A percentile compares a stretch with the other conserved stretches of the same genome.
phyloP scores from a whole-genome alignment of 2,329 filamentous ascomycete genomes.

The Aspergillus hiratsukae region DNA sequence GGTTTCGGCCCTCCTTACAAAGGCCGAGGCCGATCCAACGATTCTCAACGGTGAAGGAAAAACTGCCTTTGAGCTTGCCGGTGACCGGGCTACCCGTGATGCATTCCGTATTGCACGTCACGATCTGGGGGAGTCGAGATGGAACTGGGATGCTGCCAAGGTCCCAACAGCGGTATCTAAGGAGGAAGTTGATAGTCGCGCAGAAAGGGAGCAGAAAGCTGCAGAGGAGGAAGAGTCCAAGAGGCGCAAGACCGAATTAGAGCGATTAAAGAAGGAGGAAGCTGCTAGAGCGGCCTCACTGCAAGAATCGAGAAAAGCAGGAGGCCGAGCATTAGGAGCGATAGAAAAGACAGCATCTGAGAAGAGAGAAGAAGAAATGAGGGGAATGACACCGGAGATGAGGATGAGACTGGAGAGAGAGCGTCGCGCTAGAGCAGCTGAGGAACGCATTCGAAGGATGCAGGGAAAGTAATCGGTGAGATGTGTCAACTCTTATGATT shows the following conservation, averaged over 20 bases:
- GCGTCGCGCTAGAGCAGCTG: conserved; percentile 81
- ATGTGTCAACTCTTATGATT: background rate
- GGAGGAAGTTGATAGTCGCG: conserved; percentile 65
- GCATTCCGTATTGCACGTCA: conserved; percentile 84
- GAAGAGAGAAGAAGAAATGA: conserved; percentile 73
- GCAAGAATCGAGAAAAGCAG: conserved; percentile 48
- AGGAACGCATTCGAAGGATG: conserved; percentile 74
- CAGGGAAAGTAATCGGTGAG: conserved; percentile 34
- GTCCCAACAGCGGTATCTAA: conserved; percentile 69
- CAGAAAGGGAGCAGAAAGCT: conserved; percentile 66
- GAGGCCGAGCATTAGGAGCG: conserved; percentile 54
- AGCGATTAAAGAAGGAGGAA: conserved; percentile 65
- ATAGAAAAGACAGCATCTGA: conserved; percentile 73
- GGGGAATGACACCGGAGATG: conserved; percentile 85
- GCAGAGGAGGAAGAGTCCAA: conserved; percentile 64
- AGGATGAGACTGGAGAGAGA: conserved; percentile 79
- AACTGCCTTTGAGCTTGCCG: conserved; percentile 79
- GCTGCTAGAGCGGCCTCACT: conserved; percentile 32
- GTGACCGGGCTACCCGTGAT: conserved; percentile 80
- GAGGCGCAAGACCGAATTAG: conserved; percentile 68
- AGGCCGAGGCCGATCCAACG: conserved; percentile 70
- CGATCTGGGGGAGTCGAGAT: conserved; percentile 71
- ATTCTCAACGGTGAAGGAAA: conserved; percentile 69
- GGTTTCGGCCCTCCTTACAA: conserved; percentile 70
- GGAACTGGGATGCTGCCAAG: conserved; percentile 72